A percentile compares a stretch with the other conserved stretches of the same genome.
Conservation (phyloP, 495 filamentous ascomycete species). For the Delitschia confertaspora region DNA sequence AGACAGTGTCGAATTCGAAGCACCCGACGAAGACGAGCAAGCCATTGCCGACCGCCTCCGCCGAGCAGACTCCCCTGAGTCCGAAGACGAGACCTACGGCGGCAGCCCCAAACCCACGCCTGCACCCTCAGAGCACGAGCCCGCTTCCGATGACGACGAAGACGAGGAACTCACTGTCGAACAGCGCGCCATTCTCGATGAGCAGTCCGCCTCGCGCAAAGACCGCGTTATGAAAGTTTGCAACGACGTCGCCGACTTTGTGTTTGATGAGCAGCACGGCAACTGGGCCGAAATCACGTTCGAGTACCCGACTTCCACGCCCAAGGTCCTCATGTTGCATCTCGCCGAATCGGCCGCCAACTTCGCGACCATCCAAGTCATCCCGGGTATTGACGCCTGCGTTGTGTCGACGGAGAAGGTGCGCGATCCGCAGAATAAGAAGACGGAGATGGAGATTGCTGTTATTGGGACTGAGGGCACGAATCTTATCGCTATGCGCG, state of each 20-base stretch:
- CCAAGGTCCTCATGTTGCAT: slow-evolving; percentile 88
- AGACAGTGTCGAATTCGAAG: slow-evolving; percentile 81
- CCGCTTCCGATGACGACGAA: slow-evolving; percentile 30
- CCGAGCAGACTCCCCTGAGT: slow-evolving; percentile 17
- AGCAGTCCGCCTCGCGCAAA: slow-evolving; percentile 40
- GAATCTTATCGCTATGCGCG: slow-evolving; percentile 83
- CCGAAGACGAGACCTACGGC: slow-evolving; percentile 26
- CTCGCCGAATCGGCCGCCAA: slow-evolving; percentile 71
- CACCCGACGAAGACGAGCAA: slow-evolving; percentile 84
- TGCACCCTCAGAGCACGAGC: slow-evolving; percentile 5
- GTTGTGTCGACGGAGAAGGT: slow-evolving; percentile 56
- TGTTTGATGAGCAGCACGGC: slow-evolving; percentile 67
- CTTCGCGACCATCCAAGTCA: slow-evolving; percentile 76
- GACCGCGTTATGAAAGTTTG: slow-evolving; percentile 50
- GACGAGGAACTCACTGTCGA: slow-evolving; percentile 29
- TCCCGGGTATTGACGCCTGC: slow-evolving; percentile 63
- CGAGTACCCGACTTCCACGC: slow-evolving; percentile 68
- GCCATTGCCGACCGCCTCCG: slow-evolving; percentile 33
- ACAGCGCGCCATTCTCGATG: slow-evolving; percentile 1
- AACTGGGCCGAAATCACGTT: slow-evolving; percentile 70
- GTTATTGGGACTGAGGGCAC: slow-evolving; percentile 73
- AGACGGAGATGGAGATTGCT: slow-evolving; percentile 40
- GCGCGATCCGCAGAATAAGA: slow-evolving; percentile 41
- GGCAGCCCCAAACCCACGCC: slow-evolving; percentile 22
- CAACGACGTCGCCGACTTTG: slow-evolving; percentile 63